phyloP scores from a whole-genome alignment of 768 basidiomycete species.

The Podaxis rugospora region DNA sequence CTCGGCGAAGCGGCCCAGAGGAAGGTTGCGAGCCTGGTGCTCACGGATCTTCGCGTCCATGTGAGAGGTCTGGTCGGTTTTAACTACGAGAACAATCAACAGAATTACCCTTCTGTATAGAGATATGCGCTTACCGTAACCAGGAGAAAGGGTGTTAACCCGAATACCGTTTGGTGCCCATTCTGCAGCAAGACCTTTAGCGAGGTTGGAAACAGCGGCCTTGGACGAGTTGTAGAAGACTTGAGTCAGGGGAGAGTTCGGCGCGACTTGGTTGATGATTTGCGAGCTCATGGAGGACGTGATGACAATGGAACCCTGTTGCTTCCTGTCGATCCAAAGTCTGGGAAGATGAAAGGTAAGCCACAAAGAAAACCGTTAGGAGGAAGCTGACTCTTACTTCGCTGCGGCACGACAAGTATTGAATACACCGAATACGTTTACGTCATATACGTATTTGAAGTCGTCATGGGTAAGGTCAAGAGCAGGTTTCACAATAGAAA shows the following conservation, averaged over 20 bases:
- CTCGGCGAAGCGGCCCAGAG: constrained; percentile 55
- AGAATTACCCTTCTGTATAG: background rate
- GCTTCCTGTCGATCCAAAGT: constrained; percentile 35
- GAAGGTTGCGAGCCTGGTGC: constrained; percentile 45
- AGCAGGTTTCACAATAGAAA: constrained; percentile 60
- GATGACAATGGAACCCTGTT: constrained; percentile 54
- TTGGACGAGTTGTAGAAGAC: constrained; percentile 68
- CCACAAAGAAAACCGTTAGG: background rate
- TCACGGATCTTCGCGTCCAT: constrained; percentile 47
- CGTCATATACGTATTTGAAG: constrained; percentile 48
- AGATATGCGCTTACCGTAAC: constrained; percentile 38
- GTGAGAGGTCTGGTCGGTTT: constrained; percentile 53
- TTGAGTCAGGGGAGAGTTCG: constrained; percentile 48
- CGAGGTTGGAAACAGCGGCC: constrained; percentile 55
- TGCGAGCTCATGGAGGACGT: constrained; percentile 65
- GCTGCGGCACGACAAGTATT: constrained; percentile 57
- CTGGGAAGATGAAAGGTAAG: constrained; percentile 20
- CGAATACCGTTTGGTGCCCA: constrained; percentile 52
- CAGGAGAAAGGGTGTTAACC: constrained; percentile 60
- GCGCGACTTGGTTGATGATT: constrained; percentile 50
- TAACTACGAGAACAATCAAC: constrained; percentile 28
- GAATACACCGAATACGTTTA: constrained; percentile 66
- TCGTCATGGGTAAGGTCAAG: constrained; percentile 52
- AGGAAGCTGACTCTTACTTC: constrained; percentile 28
- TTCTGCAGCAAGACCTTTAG: constrained; percentile 57